phyloP scores from a whole-genome alignment of 1,139 yeast species.

The Keqinozyma sinolaborantium region DNA sequence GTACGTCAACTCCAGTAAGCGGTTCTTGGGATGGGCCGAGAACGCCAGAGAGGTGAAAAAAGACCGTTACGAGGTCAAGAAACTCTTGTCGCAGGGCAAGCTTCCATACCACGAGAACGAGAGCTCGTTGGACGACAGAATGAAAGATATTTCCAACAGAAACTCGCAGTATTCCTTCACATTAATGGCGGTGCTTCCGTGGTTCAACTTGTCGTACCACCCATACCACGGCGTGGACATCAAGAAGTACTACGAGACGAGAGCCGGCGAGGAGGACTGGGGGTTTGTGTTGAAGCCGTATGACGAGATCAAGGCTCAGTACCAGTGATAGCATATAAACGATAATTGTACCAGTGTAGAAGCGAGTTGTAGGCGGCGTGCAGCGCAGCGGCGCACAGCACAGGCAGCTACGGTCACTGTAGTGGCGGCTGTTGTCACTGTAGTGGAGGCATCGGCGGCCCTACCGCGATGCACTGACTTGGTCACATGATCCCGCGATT shows the following conservation, averaged over 20 bases:
- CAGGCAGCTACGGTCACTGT: too few species aligned
- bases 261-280: conserved; percentile 54
- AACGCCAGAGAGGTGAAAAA: conserved; percentile 67
- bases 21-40: conserved; percentile 80
- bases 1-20: conserved; percentile 59
- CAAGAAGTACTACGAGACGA: conserved; percentile 62
- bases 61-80: conserved; percentile 74
- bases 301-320: conserved; percentile 45
- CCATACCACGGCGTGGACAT: conserved; percentile 82
- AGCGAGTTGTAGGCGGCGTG: too few species aligned
- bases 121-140: conserved; percentile 61
- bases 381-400: too few species aligned
- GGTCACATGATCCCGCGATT: neutral
- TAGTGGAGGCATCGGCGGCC: too few species aligned
- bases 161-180: conserved; percentile 74
- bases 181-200: conserved; percentile 63
- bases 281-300: conserved; percentile 40
- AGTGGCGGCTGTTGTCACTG: too few species aligned
- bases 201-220: conserved; percentile 81
- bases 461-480: too few species aligned
- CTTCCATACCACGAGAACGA: conserved; percentile 64
- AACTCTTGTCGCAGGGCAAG: conserved; percentile 61
- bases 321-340: conserved; percentile 20
- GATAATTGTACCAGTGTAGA: too few species aligned
- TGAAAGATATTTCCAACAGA: conserved; percentile 75